These are phyloP conservation scores for Neurospora crassa DNA, from an alignment of 2,329 filamentous ascomycete species.

Conservation along the genomic window DNA sequence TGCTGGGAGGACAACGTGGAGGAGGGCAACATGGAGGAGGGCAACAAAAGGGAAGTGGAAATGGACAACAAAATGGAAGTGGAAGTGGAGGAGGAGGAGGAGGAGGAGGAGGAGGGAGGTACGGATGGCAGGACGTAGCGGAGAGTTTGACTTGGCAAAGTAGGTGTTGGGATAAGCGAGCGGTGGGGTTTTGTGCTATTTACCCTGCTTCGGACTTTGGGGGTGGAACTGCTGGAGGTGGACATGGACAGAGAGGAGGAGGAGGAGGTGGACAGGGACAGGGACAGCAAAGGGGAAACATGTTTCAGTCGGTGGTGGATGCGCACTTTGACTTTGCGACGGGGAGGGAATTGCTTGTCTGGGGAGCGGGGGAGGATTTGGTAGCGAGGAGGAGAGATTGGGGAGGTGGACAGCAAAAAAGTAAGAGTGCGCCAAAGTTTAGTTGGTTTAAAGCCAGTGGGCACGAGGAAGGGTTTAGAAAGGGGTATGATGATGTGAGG, in stretches of 20 bases:
- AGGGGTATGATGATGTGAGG: conserved; percentile 41
- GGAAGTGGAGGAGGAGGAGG: not conserved
- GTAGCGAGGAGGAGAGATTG: conserved; percentile 31
- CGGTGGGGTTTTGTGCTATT: conserved; percentile 28
- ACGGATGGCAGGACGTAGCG: conserved; percentile 30
- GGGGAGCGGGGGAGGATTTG: conserved; percentile 43
- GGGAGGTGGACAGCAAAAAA: conserved; percentile 9
- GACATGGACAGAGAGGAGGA: not conserved
- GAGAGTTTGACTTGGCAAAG: conserved; percentile 39
- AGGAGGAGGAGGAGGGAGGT: not conserved
- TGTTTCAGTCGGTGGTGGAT: conserved; percentile 39
- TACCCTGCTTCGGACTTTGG: conserved; percentile 7
- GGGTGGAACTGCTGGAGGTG: not conserved
- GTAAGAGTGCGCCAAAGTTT: conserved; percentile 2
- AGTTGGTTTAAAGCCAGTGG: conserved; percentile 32
- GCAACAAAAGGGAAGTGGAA: conserved; percentile 2
- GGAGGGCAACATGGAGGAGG: too few relatives aligned
- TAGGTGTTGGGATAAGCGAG: conserved; percentile 42
- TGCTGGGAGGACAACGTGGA: not conserved
- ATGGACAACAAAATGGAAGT: not conserved
- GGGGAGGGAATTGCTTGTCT: conserved; percentile 38
- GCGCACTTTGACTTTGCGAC: conserved; percentile 28
- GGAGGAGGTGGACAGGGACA: too few relatives aligned
- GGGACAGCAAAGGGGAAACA: conserved; percentile 21
- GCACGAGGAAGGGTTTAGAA: conserved; percentile 26